Conservation (phyloP, 768 basidiomycete species). For the Fomitopsis serialis region DNA sequence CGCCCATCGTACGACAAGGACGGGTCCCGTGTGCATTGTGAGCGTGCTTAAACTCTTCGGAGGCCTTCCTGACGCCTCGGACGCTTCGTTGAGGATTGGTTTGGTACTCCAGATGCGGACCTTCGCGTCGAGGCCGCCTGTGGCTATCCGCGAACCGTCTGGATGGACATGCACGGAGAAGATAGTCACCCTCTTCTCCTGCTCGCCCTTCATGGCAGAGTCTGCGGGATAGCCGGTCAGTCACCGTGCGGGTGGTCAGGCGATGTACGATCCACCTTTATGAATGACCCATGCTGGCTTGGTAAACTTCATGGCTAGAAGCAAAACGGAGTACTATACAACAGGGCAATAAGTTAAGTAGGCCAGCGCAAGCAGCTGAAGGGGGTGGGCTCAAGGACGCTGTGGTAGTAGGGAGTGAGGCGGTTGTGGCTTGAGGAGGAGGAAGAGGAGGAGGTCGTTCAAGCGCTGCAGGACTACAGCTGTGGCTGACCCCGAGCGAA, state of each 20-base stretch:
- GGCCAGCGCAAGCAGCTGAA: too few species aligned
- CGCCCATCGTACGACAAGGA: conserved; percentile 89
- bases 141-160: conserved; percentile 94
- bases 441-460: too few species aligned
- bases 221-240: conserved; percentile 22
- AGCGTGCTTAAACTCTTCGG: conserved; percentile 89
- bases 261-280: conserved; percentile 44
- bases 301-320: conserved; percentile 65
- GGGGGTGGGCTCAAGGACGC: not conserved
- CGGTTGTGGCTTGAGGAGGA: too few species aligned
- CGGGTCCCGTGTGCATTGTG: conserved; percentile 90
- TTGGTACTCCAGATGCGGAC: conserved; percentile 97
- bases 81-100: conserved; percentile 76
- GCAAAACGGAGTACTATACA: not conserved
- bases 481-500: too few species aligned
- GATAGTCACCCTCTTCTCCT: conserved; percentile 71
- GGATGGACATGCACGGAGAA: conserved; percentile 94
- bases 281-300: conserved; percentile 88
- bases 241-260: conserved; percentile 4
- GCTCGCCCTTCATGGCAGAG: conserved; percentile 52
- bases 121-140: conserved; percentile 93
- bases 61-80: conserved; percentile 62
- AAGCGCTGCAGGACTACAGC: too few species aligned
- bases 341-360: not conserved
- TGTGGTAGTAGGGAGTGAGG: not conserved